Base-by-base conservation (phyloP, 192 early-diverging fungal species). In the Linnemannia exigua region DNA sequence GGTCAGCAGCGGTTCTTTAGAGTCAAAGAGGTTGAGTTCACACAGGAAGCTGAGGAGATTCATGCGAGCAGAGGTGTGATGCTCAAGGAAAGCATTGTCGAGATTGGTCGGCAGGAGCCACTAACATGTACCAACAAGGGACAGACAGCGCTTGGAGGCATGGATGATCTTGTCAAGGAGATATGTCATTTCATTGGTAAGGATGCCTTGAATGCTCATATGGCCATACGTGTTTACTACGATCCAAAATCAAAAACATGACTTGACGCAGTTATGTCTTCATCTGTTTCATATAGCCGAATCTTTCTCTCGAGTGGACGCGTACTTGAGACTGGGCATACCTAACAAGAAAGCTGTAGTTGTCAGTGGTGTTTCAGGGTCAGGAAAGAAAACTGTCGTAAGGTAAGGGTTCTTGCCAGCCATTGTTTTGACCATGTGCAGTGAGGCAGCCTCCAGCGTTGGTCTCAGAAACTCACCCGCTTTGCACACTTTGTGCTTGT, bases 351-450 rank as follows among this genome's bases (percentile, higher is more conserved):
- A 88, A 52, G 87, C 91, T 3, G 58, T 88, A 2, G 52, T 92
- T 28, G 68, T 92, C 44, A 81, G 75, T 25, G 90, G 91, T 17
- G 84, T 89, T 12, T 41, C 76, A 58, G 91, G 91, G 22, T 84
- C 84, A 31, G 91, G 90, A 17, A 92, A 91, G 66, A 89, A 88
- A 35, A 38, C 69, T 0, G 1, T 91, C 44, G 73, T 91, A 31
- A 70, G 74, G 91, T 91, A 87, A 71, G 87, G 28, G 15, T 71
- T 3, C 25, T 51, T 22, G 11, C 28, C 15, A 0, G 41, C 9
- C 41, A 44, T 44, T 44, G 9, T 17, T 33, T 15, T 31, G 28
- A 31, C 28, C 14, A 63, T 44, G 3, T 9, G 9, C 41, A 44
- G 9, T 44, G 41, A 44, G 41, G 41, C 9, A 44, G 41, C 9